phyloP scores from a whole-genome alignment of 441 rosid genomes.

The Geranium incanum region DNA sequence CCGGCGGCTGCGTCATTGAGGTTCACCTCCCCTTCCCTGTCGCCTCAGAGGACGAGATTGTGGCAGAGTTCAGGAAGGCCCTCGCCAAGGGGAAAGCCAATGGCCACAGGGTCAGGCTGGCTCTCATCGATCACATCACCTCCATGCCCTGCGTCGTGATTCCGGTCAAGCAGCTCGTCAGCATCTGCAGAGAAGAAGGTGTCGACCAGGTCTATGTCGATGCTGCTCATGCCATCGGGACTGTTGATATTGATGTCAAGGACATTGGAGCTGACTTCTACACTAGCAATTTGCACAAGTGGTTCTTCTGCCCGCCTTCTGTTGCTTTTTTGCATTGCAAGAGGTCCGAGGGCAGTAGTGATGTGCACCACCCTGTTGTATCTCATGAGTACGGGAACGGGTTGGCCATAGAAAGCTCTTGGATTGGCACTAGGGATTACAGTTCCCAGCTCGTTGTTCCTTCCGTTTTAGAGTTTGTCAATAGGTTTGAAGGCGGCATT shows the following conservation, averaged over 20 bases:
- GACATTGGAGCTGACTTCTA: conserved; percentile 89
- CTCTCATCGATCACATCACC: conserved; percentile 84
- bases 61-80: conserved; percentile 48
- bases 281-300: conserved; percentile 75
- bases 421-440: conserved; percentile 92
- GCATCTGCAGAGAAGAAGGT: conserved; percentile 67
- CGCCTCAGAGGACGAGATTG: conserved; percentile 45
- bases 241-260: conserved; percentile 74
- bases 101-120: conserved; percentile 65
- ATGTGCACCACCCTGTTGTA: conserved; percentile 88
- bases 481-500: conserved; percentile 71
- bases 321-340: conserved; percentile 72
- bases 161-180: conserved; percentile 64
- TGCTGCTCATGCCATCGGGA: conserved; percentile 87
- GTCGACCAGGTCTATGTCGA: conserved; percentile 80
- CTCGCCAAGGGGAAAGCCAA: conserved; percentile 49
- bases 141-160: conserved; percentile 87
- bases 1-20: conserved; percentile 63
- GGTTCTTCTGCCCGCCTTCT: conserved; percentile 84
- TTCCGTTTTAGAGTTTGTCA: conserved; percentile 51
- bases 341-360: conserved; percentile 26
- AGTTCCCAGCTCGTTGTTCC: conserved; percentile 90
- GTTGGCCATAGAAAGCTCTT: conserved; percentile 71
- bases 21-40: conserved; percentile 43
- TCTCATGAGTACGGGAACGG: conserved; percentile 88